These are phyloP conservation scores for Pascua sp. DNA, from an alignment of 1,284 basidiomycete species.

Conservation along the genomic window DNA sequence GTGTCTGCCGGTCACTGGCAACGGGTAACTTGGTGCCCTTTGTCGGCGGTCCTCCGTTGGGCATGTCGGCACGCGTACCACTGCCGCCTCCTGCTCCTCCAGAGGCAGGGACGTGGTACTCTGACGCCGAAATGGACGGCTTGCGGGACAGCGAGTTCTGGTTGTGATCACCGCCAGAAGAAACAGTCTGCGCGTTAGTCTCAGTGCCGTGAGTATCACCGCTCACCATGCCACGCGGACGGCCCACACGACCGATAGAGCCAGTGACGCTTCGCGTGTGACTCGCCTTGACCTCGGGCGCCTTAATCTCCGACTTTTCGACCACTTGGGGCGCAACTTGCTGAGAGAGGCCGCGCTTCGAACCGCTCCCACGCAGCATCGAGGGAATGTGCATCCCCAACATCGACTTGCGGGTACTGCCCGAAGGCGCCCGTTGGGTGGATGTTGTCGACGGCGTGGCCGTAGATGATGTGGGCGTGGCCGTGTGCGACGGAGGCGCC, in stretches of 20 bases:
- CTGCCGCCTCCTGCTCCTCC: conserved; percentile 1
- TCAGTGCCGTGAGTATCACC: not conserved
- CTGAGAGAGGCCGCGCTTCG: conserved; percentile 50
- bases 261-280: conserved; percentile 58
- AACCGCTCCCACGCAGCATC: conserved; percentile 74
- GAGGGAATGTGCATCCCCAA: conserved; percentile 66
- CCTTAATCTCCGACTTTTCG: conserved; percentile 11
- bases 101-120: not conserved
- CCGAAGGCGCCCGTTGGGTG: conserved; percentile 22
- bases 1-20: conserved; percentile 72
- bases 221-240: conserved; percentile 13
- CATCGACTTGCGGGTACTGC: conserved; percentile 43
- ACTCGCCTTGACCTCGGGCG: conserved; percentile 11
- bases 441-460: conserved; percentile 2
- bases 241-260: conserved; percentile 57
- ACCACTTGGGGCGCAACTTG: conserved; percentile 8
- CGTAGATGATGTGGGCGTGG: too few species aligned
- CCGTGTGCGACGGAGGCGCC: conserved; percentile 1
- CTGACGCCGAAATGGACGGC: conserved; percentile 15
- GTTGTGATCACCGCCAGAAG: conserved; percentile 61
- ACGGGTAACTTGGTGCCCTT: conserved; percentile 65
- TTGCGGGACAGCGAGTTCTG: conserved; percentile 26
- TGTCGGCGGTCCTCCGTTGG: conserved; percentile 26
- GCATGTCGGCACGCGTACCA: not conserved
- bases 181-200: conserved; percentile 63